phyloP scores from a whole-genome alignment of 2,329 filamentous ascomycete genomes.

The Diplodia sapinea region DNA sequence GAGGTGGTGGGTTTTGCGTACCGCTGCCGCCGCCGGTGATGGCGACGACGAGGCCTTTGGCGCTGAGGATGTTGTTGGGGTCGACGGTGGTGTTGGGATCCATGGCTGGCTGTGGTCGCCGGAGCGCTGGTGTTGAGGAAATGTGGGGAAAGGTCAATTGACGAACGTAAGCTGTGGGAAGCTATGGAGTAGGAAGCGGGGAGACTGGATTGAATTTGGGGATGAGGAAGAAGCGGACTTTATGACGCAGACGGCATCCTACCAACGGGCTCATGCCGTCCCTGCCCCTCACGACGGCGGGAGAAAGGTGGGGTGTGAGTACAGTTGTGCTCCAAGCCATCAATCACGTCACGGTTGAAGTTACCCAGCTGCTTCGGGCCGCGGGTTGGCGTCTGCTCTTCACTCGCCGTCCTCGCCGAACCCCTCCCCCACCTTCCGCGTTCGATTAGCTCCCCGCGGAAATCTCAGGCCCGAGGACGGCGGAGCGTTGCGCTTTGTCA shows the following conservation, averaged over 20 bases:
- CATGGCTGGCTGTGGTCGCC: conserved; percentile 37
- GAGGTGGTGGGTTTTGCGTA: conserved; percentile 34
- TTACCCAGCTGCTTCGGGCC: conserved; percentile 9
- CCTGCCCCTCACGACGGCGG: neutral
- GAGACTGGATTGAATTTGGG: neutral
- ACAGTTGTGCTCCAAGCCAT: neutral
- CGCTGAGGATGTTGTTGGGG: conserved; percentile 47
- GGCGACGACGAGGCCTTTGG: conserved; percentile 48
- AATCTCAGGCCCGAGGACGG: neutral
- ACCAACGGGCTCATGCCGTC: neutral
- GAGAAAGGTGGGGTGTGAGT: conserved; percentile 16
- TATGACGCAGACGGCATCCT: conserved; percentile 2
- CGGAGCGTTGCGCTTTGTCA: conserved; percentile 4
- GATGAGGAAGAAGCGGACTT: neutral
- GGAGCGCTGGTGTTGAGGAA: neutral
- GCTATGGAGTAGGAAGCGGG: neutral
- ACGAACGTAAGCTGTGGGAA: too few relatives aligned
- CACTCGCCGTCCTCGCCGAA: neutral
- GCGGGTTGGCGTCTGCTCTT: conserved; percentile 3
- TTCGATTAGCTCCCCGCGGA: neutral
- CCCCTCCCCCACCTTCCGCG: neutral
- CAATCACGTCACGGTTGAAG: conserved; percentile 21
- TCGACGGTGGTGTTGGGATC: conserved; percentile 44
- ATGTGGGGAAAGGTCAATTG: neutral
- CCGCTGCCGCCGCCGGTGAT: conserved; percentile 52